Percentiles rank a stretch among this genome's conserved stretches.
phyloP scores from a whole-genome alignment of 306 rosid species.

The Rosa persica region DNA sequence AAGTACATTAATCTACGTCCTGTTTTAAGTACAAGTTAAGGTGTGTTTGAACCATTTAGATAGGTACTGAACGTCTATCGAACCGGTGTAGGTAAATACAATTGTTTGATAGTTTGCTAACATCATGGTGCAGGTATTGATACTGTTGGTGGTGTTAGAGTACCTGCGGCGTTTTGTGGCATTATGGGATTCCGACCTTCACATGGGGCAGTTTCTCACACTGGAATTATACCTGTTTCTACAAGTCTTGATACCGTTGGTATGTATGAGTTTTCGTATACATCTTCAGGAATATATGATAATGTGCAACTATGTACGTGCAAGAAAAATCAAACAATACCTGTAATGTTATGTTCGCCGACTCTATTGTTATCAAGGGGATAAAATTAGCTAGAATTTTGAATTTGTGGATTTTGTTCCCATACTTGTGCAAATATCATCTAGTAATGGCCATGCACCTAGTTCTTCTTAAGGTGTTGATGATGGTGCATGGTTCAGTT shows the following conservation, averaged over 20 bases:
- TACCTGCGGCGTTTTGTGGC: constrained; percentile 95
- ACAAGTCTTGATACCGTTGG: constrained; percentile 89
- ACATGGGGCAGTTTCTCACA: constrained; percentile 78
- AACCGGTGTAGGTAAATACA: neutral
- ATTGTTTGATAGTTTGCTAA: constrained; percentile 8
- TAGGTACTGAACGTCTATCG: neutral
- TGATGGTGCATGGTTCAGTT: neutral
- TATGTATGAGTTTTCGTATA: constrained; percentile 29
- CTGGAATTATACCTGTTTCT: constrained; percentile 69
- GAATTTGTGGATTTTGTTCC: neutral
- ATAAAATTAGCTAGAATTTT: neutral
- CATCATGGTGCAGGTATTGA: constrained; percentile 61
- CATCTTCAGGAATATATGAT: constrained; percentile 12
- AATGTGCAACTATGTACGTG: neutral
- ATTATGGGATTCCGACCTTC: constrained; percentile 94
- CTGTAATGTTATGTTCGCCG: neutral
- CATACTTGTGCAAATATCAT: neutral
- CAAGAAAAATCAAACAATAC: neutral
- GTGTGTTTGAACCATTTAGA: neutral
- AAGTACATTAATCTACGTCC: neutral
- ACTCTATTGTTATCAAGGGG: neutral
- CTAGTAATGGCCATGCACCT: neutral
- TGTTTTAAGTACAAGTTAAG: neutral
- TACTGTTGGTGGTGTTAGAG: constrained; percentile 90
- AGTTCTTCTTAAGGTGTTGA: neutral